These are phyloP conservation scores for Hyphopichia burtonii DNA, from an alignment of 1,139 yeast species.

Conservation along the genomic window DNA sequence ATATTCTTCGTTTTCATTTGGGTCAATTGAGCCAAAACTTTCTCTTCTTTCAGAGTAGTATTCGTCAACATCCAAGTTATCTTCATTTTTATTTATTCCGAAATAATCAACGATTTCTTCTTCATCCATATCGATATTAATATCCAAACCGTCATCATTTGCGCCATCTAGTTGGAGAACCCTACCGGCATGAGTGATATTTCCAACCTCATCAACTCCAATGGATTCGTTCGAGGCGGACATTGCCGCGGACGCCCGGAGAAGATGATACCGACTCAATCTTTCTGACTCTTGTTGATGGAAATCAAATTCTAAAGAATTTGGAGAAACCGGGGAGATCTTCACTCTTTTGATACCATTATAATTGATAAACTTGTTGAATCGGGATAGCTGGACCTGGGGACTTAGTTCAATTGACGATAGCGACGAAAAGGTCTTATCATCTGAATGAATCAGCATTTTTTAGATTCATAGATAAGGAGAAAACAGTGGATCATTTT, in stretches of 20 bases:
- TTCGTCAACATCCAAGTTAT: constrained; percentile 22
- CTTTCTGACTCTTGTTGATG: constrained; percentile 8
- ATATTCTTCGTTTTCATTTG: not conserved
- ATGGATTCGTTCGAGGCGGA: not conserved
- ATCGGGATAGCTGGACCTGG: constrained; percentile 5
- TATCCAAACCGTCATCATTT: not conserved
- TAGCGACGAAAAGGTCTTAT: constrained; percentile 8
- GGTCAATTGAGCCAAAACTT: constrained; percentile 12
- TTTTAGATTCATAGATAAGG: no score
- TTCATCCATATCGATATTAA: constrained; percentile 5
- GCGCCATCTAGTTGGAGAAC: constrained; percentile 4
- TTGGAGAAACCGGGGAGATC: constrained; percentile 2
- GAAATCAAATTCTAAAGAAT: constrained; percentile 3
- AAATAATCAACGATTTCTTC: constrained; percentile 8
- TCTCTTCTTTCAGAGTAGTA: constrained; percentile 25
- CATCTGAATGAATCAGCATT: constrained; percentile 3
- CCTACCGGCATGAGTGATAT: not conserved
- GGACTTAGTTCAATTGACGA: constrained; percentile 7
- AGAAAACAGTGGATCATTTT: constrained; percentile 4
- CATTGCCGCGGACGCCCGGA: not conserved
- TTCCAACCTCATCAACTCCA: not conserved
- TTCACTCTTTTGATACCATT: constrained; percentile 13
- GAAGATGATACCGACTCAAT: not conserved
- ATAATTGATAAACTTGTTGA: constrained; percentile 10
- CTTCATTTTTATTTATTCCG: constrained; percentile 10